Conservation (phyloP, 345 rosid genomes). For the Excoecaria agallocha region DNA sequence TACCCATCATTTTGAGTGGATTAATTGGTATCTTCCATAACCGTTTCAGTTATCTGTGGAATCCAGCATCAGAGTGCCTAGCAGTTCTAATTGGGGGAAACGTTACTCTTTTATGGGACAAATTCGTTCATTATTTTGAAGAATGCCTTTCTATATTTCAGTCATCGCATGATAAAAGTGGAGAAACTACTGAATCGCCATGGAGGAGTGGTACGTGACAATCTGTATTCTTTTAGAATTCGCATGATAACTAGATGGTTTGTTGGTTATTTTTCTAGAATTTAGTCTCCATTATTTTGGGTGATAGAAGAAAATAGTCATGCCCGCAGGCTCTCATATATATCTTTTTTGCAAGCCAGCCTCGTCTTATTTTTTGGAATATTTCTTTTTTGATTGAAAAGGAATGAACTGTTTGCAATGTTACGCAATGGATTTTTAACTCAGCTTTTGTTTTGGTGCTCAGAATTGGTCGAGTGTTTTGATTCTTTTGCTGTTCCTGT, state of each 20-base stretch:
- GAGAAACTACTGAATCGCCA: constrained; percentile 31
- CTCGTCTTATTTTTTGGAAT: background rate
- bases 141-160: constrained; percentile 44
- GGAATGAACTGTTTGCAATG: background rate
- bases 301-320: background rate
- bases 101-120: constrained; percentile 55
- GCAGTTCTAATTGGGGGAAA: constrained; percentile 56
- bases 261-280: background rate
- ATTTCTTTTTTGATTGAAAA: background rate
- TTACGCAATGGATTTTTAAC: constrained; percentile 13
- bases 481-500: constrained; percentile 46
- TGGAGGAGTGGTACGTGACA: constrained; percentile 47
- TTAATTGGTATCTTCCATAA: constrained; percentile 70
- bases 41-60: constrained; percentile 64
- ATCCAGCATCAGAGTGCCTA: constrained; percentile 72
- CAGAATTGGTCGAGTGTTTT: constrained; percentile 64
- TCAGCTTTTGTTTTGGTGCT: constrained; percentile 23
- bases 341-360: background rate
- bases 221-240: background rate
- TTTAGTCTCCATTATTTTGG: background rate
- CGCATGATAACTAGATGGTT: background rate
- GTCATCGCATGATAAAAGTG: constrained; percentile 29
- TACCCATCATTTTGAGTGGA: constrained; percentile 61
- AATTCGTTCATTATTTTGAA: constrained; percentile 47
- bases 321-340: background rate